phyloP scores from a whole-genome alignment of 805 yeast genomes.

The Saccharomycopsis synnaedendra region DNA sequence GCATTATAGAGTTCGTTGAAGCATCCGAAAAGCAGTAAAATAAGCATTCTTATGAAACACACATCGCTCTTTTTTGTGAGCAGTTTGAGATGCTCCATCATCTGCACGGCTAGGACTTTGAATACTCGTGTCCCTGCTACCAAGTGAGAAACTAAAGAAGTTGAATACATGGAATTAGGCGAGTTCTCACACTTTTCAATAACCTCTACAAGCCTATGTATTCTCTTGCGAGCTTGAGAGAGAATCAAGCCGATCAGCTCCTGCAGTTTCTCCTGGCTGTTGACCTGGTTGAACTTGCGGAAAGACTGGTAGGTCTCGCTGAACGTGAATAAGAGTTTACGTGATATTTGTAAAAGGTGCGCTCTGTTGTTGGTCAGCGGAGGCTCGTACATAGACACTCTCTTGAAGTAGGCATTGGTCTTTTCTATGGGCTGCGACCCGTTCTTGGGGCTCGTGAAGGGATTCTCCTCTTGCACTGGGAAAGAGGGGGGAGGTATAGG shows the following conservation, averaged over 20 bases:
- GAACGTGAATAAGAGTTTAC: conserved; percentile 34
- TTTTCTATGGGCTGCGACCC: too few species aligned
- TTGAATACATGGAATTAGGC: not conserved
- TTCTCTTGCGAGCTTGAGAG: conserved; percentile 27
- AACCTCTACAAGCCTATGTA: conserved; percentile 32
- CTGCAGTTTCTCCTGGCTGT: conserved; percentile 1
- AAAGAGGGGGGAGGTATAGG: too few species aligned
- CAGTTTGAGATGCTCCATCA: conserved; percentile 27
- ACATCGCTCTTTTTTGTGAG: conserved; percentile 31
- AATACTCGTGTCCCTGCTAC: conserved; percentile 22
- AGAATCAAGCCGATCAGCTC: not conserved
- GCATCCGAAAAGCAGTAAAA: conserved; percentile 32
- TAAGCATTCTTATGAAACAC: conserved; percentile 33
- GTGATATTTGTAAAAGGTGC: conserved; percentile 15
- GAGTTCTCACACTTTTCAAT: conserved; percentile 25
- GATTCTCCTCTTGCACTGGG: too few species aligned
- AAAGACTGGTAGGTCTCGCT: conserved; percentile 35
- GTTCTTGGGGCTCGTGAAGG: too few species aligned
- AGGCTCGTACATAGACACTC: too few species aligned
- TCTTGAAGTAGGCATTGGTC: too few species aligned
- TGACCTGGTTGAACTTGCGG: conserved; percentile 25
- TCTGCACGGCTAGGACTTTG: conserved; percentile 27
- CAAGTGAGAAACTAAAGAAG: not conserved
- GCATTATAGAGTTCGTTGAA: conserved; percentile 35
- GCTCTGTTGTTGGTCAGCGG: too few species aligned